Evolutionary conservation across 2,329 filamentous ascomycete species (phyloP).

Genomic region (Talaromyces sp.): DNA sequence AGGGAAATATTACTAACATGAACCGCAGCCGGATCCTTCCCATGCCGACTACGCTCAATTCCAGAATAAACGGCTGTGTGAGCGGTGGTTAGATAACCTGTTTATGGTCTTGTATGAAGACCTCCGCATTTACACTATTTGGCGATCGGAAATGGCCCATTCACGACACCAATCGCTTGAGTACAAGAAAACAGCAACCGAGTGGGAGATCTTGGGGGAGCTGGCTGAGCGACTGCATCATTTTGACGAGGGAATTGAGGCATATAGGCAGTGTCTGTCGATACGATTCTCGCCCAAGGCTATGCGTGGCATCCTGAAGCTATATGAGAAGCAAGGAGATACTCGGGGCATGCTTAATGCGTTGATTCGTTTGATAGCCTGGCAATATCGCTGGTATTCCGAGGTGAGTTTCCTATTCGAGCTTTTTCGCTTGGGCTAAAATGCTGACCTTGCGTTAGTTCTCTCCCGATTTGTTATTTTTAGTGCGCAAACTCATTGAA

Average conservation of each 20-base stretch:
- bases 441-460: slow-evolving; percentile 53
- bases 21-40: slow-evolving; percentile 56
- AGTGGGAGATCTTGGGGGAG: slow-evolving; percentile 96
- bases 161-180: slow-evolving; percentile 89
- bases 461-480: slow-evolving; percentile 82
- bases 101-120: slow-evolving; percentile 99
- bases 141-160: slow-evolving; percentile 96
- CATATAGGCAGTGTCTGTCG: slow-evolving; percentile 81
- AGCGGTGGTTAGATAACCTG: slow-evolving; percentile 95
- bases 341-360: slow-evolving; percentile 76
- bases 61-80: slow-evolving; percentile 94
- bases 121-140: slow-evolving; percentile 96
- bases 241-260: slow-evolving; percentile 84
- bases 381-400: slow-evolving; percentile 99
- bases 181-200: slow-evolving; percentile 94
- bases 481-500: slow-evolving; percentile 89
- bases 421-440: background rate
- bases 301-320: slow-evolving; percentile 75
- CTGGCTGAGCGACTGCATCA: slow-evolving; percentile 92
- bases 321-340: slow-evolving; percentile 74
- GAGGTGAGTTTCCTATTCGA: slow-evolving; percentile 56
- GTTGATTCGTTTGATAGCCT: slow-evolving; percentile 88
- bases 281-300: slow-evolving; percentile 93
- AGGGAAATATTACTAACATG: background rate
- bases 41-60: slow-evolving; percentile 81